Percentiles rank a stretch among this genome's conserved stretches.
Evolutionary conservation across 2,329 filamentous ascomycete genomes (phyloP).

Genomic region (Emergomyces pasteurianus): DNA sequence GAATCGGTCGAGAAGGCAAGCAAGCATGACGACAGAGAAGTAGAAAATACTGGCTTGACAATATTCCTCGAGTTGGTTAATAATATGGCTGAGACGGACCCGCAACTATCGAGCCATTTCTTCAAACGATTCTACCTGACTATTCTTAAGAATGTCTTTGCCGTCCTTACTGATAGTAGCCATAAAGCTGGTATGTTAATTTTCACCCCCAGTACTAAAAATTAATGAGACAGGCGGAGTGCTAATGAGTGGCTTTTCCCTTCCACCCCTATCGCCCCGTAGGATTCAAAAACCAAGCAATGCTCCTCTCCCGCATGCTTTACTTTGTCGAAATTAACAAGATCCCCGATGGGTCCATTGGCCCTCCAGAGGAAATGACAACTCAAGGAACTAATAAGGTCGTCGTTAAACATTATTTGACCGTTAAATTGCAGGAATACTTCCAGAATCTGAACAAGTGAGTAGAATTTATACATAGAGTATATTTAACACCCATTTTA

Average conservation of each 20-base stretch:
- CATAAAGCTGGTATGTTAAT: slow-evolving; percentile 66
- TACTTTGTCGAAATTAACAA: slow-evolving; percentile 85
- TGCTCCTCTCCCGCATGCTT: slow-evolving; percentile 89
- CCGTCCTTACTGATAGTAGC: slow-evolving; percentile 91
- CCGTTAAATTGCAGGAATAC: slow-evolving; percentile 70
- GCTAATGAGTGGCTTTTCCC: neutral
- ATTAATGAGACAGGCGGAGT: neutral
- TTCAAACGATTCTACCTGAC: slow-evolving; percentile 96
- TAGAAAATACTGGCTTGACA: slow-evolving; percentile 88
- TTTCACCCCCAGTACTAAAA: neutral
- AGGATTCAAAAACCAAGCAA: slow-evolving; percentile 92
- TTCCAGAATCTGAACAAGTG: slow-evolving; percentile 89
- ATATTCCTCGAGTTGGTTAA: slow-evolving; percentile 97
- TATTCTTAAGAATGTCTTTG: slow-evolving; percentile 96
- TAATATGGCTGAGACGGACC: slow-evolving; percentile 90
- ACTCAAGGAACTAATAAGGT: slow-evolving; percentile 55
- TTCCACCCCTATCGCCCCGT: neutral
- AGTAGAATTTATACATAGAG: slow-evolving; percentile 27
- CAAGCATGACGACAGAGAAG: slow-evolving; percentile 98
- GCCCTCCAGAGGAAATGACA: slow-evolving; percentile 60
- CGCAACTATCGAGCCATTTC: slow-evolving; percentile 78
- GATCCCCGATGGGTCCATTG: slow-evolving; percentile 76
- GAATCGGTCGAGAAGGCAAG: slow-evolving; percentile 99
- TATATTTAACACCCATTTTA: neutral
- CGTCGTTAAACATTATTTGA: slow-evolving; percentile 80